A percentile compares a stretch with the other conserved stretches of the same genome.
Conservation (phyloP, 163 green algal species). For the Chloromonas sp. region DNA sequence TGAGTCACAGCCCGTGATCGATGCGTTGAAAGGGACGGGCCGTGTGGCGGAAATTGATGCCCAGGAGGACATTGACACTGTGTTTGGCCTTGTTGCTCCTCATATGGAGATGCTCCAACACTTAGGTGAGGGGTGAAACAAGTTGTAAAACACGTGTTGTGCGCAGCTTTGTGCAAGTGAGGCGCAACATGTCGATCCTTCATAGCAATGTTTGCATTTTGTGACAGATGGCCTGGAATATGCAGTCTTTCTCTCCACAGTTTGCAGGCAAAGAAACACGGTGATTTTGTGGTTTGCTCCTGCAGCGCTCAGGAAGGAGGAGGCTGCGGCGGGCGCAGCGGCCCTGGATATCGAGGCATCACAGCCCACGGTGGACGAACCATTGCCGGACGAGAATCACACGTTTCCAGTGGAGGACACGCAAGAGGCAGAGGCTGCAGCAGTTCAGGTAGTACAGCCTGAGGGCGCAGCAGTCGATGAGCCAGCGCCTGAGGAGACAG, state of each 20-base stretch:
- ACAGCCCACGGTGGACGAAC: no score
- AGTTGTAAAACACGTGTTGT: no score
- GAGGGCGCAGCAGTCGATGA: no score
- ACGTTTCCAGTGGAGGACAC: no score
- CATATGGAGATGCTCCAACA: slow-evolving; percentile 25
- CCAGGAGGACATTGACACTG: slow-evolving; percentile 9
- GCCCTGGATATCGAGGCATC: no score
- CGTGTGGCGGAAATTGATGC: slow-evolving; percentile 35
- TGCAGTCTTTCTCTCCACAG: not conserved
- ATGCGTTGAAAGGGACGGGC: slow-evolving; percentile 26
- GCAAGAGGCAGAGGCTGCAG: no score
- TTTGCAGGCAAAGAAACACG: not conserved
- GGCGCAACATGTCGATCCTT: not conserved
- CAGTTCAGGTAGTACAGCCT: no score
- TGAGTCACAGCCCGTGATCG: slow-evolving; percentile 69
- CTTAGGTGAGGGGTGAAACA: not conserved
- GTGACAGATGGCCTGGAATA: not conserved
- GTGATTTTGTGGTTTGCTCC: not conserved
- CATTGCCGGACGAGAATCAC: no score
- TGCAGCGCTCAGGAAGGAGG: not conserved
- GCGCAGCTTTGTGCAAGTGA: no score
- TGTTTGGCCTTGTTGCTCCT: slow-evolving; percentile 10
- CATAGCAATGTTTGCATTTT: not conserved
- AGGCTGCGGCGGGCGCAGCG: no score
- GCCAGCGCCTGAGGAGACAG: not conserved